These are phyloP conservation scores for Exsudoporus floridanus DNA, from an alignment of 1,284 basidiomycete species.

Conservation along the genomic window DNA sequence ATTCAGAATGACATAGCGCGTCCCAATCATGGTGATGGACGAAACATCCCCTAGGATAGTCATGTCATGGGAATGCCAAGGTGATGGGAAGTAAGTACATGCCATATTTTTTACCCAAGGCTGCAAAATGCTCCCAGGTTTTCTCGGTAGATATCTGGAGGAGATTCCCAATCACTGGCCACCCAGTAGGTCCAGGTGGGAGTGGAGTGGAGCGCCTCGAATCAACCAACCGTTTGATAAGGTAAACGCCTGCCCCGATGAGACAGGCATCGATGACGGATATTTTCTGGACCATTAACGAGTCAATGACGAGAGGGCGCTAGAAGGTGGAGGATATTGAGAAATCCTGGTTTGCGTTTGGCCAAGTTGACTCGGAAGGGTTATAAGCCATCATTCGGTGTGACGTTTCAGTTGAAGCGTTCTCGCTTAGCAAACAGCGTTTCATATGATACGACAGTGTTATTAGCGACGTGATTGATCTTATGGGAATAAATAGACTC, in stretches of 20 bases:
- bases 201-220: slow-evolving; percentile 8
- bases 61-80: not conserved
- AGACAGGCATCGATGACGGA: slow-evolving; percentile 10
- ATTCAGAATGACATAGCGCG: slow-evolving; percentile 27
- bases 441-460: too few species aligned
- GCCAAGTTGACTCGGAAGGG: not conserved
- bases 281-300: slow-evolving; percentile 1
- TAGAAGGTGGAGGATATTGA: not conserved
- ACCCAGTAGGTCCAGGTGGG: slow-evolving; percentile 36
- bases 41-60: slow-evolving; percentile 24
- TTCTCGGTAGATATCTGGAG: slow-evolving; percentile 41
- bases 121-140: slow-evolving; percentile 45
- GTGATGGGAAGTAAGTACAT: not conserved
- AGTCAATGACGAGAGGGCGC: not conserved
- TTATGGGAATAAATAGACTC: too few species aligned
- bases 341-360: too few species aligned
- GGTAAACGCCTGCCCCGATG: slow-evolving; percentile 12
- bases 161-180: slow-evolving; percentile 40
- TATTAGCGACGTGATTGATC: too few species aligned
- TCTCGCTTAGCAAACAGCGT: too few species aligned
- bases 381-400: too few species aligned
- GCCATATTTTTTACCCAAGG: slow-evolving; percentile 48
- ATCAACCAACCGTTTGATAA: slow-evolving; percentile 2
- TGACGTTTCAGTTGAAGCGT: too few species aligned
- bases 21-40: slow-evolving; percentile 19